Conservation (phyloP, 2,329 filamentous ascomycete species). For the Sporothrix curviconia region DNA sequence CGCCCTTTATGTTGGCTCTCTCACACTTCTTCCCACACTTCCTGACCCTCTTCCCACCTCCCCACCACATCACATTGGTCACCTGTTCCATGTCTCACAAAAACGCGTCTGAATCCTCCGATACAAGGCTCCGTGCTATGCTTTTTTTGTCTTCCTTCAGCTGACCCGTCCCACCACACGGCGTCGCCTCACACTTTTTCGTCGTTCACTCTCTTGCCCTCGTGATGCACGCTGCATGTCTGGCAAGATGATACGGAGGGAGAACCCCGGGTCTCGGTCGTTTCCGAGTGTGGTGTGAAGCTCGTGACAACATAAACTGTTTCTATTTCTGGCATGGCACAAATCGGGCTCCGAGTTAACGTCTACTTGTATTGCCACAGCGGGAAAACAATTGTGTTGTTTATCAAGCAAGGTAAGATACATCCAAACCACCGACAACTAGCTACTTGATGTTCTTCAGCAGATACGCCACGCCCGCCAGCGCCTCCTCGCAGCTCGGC, state of each 20-base stretch:
- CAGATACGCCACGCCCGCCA: slow-evolving; percentile 54
- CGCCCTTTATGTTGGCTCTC: not conserved
- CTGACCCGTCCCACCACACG: not conserved
- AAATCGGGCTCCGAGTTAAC: too few relatives aligned
- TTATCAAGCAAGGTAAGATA: too few relatives aligned
- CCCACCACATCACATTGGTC: not conserved
- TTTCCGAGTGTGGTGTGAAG: not conserved
- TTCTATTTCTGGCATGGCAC: too few relatives aligned
- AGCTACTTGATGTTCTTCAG: slow-evolving; percentile 33
- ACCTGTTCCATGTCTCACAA: not conserved
- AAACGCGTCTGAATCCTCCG: not conserved
- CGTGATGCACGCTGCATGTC: not conserved
- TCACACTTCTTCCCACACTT: not conserved
- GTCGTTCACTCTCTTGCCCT: not conserved
- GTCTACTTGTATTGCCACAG: too few relatives aligned
- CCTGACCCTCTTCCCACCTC: not conserved
- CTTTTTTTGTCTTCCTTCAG: not conserved
- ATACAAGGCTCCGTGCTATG: not conserved
- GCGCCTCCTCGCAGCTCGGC: slow-evolving; percentile 38
- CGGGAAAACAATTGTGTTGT: not conserved
- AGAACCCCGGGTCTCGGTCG: not conserved
- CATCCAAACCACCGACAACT: not conserved
- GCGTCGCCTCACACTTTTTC: not conserved
- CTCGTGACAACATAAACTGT: not conserved
- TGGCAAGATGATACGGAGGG: not conserved